phyloP scores from a whole-genome alignment of 495 filamentous ascomycete genomes.

The Talaromyces proteolyticus region DNA sequence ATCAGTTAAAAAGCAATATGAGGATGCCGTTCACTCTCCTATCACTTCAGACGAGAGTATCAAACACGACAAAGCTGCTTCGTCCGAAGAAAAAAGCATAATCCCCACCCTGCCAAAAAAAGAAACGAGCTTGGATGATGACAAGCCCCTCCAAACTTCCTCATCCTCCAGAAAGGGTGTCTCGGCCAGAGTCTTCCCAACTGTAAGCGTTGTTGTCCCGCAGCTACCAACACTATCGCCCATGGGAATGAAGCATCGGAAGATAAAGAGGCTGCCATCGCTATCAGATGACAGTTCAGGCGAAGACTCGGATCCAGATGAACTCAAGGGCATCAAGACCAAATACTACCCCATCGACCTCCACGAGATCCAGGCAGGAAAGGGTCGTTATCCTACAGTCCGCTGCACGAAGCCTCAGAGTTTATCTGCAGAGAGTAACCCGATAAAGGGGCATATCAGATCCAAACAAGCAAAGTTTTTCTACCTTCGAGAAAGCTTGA shows the following conservation, averaged over 20 bases:
- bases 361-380: neutral
- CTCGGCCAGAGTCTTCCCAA: neutral
- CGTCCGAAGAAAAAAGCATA: no score
- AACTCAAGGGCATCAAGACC: conserved; percentile 1
- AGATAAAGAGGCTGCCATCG: neutral
- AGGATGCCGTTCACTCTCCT: no score
- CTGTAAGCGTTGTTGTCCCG: neutral
- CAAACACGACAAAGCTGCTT: no score
- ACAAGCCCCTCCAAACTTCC: neutral
- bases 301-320: conserved; percentile 3
- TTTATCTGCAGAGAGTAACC: neutral
- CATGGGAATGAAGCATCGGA: neutral
- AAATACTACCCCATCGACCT: conserved; percentile 5
- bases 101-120: neutral
- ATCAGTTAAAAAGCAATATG: no score
- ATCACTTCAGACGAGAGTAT: no score
- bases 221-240: neutral
- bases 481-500: conserved; percentile 11
- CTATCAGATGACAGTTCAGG: conserved; percentile 6
- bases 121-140: neutral
- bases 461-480: neutral
- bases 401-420: neutral
- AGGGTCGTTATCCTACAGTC: conserved; percentile 3
- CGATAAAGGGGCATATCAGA: neutral
- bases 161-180: neutral